phyloP scores from a whole-genome alignment of 306 rosid genomes.

The Parietaria judaica region DNA sequence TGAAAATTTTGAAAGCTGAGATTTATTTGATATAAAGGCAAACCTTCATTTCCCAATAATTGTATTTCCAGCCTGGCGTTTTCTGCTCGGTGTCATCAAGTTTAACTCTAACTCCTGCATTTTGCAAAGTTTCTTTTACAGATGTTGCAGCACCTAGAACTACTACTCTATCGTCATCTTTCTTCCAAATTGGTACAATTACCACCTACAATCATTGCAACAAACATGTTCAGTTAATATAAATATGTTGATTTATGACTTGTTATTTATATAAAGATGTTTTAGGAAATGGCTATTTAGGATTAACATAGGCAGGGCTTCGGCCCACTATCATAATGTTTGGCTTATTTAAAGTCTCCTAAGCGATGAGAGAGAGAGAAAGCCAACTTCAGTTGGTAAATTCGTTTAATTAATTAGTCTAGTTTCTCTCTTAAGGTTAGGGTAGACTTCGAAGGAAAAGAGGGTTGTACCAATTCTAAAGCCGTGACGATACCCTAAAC shows the following conservation, averaged over 20 bases:
- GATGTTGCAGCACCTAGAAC: constrained; percentile 68
- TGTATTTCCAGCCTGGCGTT: constrained; percentile 99
- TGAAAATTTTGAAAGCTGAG: constrained; percentile 1
- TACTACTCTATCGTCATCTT: constrained; percentile 57
- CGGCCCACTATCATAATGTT: too few species aligned
- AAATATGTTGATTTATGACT: too few species aligned
- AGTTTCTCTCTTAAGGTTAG: too few species aligned
- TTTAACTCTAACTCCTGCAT: constrained; percentile 66
- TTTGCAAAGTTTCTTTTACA: constrained; percentile 47
- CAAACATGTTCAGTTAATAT: constrained; percentile 1
- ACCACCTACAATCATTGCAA: constrained; percentile 57
- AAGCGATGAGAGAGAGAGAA: too few species aligned
- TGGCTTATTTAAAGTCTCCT: too few species aligned
- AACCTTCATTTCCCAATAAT: constrained; percentile 99
- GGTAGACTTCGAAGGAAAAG: too few species aligned
- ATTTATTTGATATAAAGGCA: constrained; percentile 15
- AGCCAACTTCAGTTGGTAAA: too few species aligned
- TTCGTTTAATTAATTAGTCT: too few species aligned
- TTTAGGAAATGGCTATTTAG: too few species aligned
- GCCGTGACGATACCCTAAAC: too few species aligned
- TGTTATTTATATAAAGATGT: too few species aligned
- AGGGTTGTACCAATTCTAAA: neutral
- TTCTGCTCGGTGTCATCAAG: constrained; percentile 81
- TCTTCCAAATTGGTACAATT: constrained; percentile 91
- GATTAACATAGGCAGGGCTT: too few species aligned